Evolutionary conservation across 1,284 basidiomycete genomes (phyloP).

Genomic region (Sporisorium scitamineum): DNA sequence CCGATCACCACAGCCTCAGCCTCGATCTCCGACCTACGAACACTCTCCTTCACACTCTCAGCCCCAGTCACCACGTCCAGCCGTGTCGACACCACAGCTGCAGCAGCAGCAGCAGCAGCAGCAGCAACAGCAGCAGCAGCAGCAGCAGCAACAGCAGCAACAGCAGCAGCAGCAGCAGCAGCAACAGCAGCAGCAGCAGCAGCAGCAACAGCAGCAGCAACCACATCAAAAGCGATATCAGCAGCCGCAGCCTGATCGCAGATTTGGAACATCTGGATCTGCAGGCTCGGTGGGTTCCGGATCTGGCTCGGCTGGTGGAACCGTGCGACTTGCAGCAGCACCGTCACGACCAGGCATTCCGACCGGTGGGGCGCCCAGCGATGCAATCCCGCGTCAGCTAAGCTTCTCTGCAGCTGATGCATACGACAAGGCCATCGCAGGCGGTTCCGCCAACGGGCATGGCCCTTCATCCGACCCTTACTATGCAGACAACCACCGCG

Average conservation of each 20-base stretch:
- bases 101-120: slow-evolving; percentile 21
- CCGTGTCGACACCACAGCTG: slow-evolving; percentile 14
- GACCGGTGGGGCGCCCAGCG: slow-evolving; percentile 8
- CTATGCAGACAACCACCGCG: slow-evolving; percentile 24
- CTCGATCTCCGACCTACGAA: slow-evolving; percentile 22
- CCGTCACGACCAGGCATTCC: slow-evolving; percentile 47
- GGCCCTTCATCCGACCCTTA: slow-evolving; percentile 22
- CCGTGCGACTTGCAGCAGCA: slow-evolving; percentile 48
- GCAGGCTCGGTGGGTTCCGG: slow-evolving; percentile 51
- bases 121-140: slow-evolving; percentile 26
- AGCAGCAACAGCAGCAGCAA: slow-evolving; percentile 19
- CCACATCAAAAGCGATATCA: slow-evolving; percentile 24
- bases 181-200: slow-evolving; percentile 15
- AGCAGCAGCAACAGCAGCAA: slow-evolving; percentile 26
- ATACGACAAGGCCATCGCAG: slow-evolving; percentile 45
- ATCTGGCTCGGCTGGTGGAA: slow-evolving; percentile 54
- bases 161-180: slow-evolving; percentile 14
- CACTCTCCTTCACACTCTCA: slow-evolving; percentile 22
- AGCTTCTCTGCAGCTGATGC: slow-evolving; percentile 47
- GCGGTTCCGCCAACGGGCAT: slow-evolving; percentile 32
- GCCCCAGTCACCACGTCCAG: slow-evolving; percentile 24
- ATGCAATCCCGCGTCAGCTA: slow-evolving; percentile 14
- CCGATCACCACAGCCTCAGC: slow-evolving; percentile 23
- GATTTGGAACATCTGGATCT: slow-evolving; percentile 46
- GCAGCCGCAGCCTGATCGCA: slow-evolving; percentile 30